These are phyloP conservation scores for Herpotrichia juniperi DNA, from an alignment of 2,329 filamentous ascomycete genomes.

Conservation along the genomic window DNA sequence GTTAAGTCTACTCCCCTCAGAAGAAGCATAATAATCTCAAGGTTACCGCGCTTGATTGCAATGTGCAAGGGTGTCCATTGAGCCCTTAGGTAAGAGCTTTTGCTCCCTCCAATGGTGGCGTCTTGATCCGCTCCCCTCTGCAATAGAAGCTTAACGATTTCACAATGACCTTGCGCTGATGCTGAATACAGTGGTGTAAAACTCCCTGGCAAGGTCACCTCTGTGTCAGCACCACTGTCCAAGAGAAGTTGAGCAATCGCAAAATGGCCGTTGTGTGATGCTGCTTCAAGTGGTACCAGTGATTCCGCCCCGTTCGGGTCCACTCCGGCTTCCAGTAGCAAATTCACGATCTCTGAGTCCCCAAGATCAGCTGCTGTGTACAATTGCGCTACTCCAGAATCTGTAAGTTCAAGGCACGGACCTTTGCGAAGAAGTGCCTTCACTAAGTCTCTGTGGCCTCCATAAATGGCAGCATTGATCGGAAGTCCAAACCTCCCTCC, in stretches of 20 bases:
- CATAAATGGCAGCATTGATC: constrained; percentile 12
- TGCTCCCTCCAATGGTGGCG: too few relatives aligned
- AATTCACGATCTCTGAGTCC: too few relatives aligned
- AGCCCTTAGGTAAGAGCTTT: too few relatives aligned
- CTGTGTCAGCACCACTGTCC: not conserved
- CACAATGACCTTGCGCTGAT: not conserved
- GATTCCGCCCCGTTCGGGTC: too few relatives aligned
- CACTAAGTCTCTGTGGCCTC: constrained; percentile 8
- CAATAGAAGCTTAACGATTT: not conserved
- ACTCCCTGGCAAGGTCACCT: not conserved
- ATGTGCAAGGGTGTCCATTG: too few relatives aligned
- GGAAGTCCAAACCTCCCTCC: constrained; percentile 11
- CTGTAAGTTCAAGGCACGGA: not conserved
- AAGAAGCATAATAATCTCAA: too few relatives aligned
- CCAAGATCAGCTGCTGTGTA: not conserved
- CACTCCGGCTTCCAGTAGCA: too few relatives aligned
- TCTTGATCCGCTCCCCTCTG: not conserved
- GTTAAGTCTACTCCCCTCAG: not conserved
- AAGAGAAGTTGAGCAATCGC: too few relatives aligned
- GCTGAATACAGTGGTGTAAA: not conserved
- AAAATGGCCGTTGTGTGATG: too few relatives aligned
- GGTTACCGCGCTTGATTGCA: too few relatives aligned
- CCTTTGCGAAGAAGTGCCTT: constrained; percentile 1
- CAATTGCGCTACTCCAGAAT: not conserved
- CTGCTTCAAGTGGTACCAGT: too few relatives aligned